Evolutionary conservation across 1,284 basidiomycete species (phyloP), one percentile per base, ranked within the genome.

Genomic region (Cryptococcus jaspeensis): DNA sequence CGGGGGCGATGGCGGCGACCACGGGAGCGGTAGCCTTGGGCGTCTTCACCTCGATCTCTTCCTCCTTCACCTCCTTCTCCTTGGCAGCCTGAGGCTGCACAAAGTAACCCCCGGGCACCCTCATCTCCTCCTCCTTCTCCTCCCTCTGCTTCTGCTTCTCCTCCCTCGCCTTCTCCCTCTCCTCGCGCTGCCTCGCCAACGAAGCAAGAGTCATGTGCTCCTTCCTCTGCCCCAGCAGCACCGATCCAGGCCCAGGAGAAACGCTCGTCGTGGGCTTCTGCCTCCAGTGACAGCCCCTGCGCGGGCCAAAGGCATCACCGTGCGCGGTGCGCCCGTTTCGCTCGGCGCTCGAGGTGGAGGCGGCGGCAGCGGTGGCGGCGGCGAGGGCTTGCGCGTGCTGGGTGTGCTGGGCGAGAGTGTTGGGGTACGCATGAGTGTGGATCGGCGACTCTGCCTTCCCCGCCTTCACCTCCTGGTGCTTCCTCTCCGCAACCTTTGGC

Each of bases 251-350:
- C n/a, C 7, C n/a, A 49, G 44, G 48, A 7, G 35, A 50, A 4
- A 50, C 9, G 42, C n/a, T 49, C 53, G 22, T 51, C 56, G 41
- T 58, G 45, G 55, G 28, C 28, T 32, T 32, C 45, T 61, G 62
- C 32, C 56, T 43, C 59, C 59, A 63, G n/a, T 50, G 50, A 3
- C 56, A 45, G 6, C 54, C 59, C 43, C 54, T 52, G 51, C 57
- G 44, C n/a, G 59, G 41, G 3, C 61, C 61, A 37, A 63, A 63
- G 4, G 61, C 61, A 54, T 63, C 61, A 12, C 61, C 61, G 42
- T 60, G 59, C 8, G 59, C 54, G 23, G 39, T 40, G 16, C 50
- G 32, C 15, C 25, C n/a, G 15, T 6, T 20, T 20, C 15, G 40
- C 45, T 47, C 13, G 41, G 32, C 35, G 35, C 20, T 40, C 16